Evolutionary conservation across 768 basidiomycete species (phyloP).

Genomic region (Termitomyces heimii): DNA sequence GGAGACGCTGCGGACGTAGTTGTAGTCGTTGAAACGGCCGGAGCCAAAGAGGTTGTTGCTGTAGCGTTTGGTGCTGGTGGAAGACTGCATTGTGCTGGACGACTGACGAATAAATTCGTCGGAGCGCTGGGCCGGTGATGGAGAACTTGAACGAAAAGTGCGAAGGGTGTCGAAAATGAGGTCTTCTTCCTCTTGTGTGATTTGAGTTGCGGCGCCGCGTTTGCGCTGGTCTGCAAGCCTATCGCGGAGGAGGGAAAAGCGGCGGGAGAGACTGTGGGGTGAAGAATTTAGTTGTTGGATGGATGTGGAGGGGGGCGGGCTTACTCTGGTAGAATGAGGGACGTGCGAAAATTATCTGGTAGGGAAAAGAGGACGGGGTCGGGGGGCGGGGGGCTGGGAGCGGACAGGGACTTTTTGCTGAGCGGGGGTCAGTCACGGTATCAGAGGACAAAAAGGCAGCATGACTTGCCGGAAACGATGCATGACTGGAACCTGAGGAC

Average conservation of each 20-base stretch:
- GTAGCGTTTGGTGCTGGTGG: conserved; percentile 56
- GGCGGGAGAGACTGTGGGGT: conserved; percentile 66
- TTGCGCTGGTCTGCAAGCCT: conserved; percentile 75
- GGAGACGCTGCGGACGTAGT: conserved; percentile 54
- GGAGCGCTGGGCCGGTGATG: conserved; percentile 24
- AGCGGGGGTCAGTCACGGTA: conserved; percentile 17
- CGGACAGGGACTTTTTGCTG: conserved; percentile 78
- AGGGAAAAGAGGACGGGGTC: conserved; percentile 46
- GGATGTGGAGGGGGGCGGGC: conserved; percentile 18
- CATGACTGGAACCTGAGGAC: conserved; percentile 41
- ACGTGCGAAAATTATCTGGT: conserved; percentile 77
- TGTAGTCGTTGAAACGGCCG: conserved; percentile 70
- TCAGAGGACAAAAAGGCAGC: conserved; percentile 14
- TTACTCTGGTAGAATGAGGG: conserved; percentile 81
- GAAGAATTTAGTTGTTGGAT: neutral
- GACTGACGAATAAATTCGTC: conserved; percentile 31
- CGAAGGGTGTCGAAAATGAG: conserved; percentile 77
- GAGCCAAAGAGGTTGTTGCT: conserved; percentile 88
- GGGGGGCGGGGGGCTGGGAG: conserved; percentile 31
- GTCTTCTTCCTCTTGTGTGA: conserved; percentile 80
- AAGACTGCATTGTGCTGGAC: conserved; percentile 28
- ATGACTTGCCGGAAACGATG: conserved; percentile 75
- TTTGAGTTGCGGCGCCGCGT: conserved; percentile 57
- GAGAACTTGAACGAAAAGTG: conserved; percentile 30
- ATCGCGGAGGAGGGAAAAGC: conserved; percentile 69